These are phyloP conservation scores for Lathyrus sativus DNA, from an alignment of 306 rosid genomes.

Conservation along the genomic window DNA sequence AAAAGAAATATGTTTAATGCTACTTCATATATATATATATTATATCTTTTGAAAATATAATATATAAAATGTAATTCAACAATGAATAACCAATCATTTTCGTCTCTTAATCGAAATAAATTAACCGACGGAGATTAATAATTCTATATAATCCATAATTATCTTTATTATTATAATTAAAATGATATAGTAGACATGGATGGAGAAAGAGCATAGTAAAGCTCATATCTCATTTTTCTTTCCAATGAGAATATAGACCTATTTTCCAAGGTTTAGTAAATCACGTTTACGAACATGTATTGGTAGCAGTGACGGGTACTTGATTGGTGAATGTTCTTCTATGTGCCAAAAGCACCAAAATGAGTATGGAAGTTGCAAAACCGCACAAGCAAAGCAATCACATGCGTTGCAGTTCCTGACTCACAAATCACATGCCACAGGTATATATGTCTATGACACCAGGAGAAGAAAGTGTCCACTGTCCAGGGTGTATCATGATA, in stretches of 20 bases:
- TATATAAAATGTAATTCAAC: too few relatives aligned
- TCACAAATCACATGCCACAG: constrained; percentile 37
- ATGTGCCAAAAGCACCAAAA: neutral
- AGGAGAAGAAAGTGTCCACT: constrained; percentile 18
- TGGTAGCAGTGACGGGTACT: neutral
- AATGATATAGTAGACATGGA: too few relatives aligned
- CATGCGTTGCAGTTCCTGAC: constrained; percentile 32
- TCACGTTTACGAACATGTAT: neutral
- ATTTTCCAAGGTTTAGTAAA: neutral
- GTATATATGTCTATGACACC: constrained; percentile 26
- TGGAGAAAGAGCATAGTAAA: too few relatives aligned
- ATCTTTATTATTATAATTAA: too few relatives aligned
- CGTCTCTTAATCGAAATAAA: too few relatives aligned
- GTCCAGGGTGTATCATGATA: neutral
- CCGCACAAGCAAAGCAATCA: constrained; percentile 29
- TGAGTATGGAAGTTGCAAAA: constrained; percentile 17
- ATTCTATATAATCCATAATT: too few relatives aligned
- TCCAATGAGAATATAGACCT: too few relatives aligned
- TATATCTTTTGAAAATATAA: too few relatives aligned
- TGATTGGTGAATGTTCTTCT: constrained; percentile 22
- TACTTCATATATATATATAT: too few relatives aligned
- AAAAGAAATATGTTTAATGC: neutral
- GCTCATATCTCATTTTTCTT: too few relatives aligned
- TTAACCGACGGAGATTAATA: too few relatives aligned
- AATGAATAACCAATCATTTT: too few relatives aligned